Conservation (phyloP, 306 rosid genomes). For the Purshia tridentata region DNA sequence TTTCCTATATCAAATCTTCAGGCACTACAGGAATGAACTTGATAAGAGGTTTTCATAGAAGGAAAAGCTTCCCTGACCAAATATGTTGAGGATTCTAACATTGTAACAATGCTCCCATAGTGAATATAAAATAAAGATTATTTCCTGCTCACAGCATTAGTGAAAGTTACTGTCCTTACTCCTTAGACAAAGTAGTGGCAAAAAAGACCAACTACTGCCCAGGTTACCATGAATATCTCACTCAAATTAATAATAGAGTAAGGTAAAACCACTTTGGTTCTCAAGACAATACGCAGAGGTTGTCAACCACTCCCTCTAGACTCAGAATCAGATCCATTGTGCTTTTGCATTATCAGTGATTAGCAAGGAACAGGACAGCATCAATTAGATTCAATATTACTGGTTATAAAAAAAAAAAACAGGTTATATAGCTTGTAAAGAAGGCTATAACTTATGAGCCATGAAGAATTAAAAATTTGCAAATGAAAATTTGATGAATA, state of each 20-base stretch:
- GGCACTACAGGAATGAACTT: neutral
- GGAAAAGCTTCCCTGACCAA: neutral
- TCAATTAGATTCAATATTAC: slow-evolving; percentile 1
- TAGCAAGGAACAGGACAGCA: neutral
- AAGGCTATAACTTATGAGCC: neutral
- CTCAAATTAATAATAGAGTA: neutral
- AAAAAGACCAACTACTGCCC: neutral
- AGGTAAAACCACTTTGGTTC: neutral
- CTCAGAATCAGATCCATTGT: slow-evolving; percentile 3
- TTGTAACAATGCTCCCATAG: neutral
- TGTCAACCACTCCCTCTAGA: neutral
- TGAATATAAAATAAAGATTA: neutral
- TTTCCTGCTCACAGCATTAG: neutral
- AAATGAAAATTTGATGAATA: neutral
- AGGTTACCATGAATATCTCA: neutral
- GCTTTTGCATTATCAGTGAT: neutral
- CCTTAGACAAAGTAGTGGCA: neutral
- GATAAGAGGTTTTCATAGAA: neutral
- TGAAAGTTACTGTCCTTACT: neutral
- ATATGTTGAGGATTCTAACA: neutral
- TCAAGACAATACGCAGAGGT: neutral
- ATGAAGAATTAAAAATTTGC: neutral
- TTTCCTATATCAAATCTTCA: neutral
- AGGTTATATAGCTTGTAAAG: neutral
- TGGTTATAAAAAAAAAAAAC: neutral